These are phyloP conservation scores for Leccinum rimulosum DNA, from an alignment of 768 basidiomycete genomes.

Conservation along the genomic window DNA sequence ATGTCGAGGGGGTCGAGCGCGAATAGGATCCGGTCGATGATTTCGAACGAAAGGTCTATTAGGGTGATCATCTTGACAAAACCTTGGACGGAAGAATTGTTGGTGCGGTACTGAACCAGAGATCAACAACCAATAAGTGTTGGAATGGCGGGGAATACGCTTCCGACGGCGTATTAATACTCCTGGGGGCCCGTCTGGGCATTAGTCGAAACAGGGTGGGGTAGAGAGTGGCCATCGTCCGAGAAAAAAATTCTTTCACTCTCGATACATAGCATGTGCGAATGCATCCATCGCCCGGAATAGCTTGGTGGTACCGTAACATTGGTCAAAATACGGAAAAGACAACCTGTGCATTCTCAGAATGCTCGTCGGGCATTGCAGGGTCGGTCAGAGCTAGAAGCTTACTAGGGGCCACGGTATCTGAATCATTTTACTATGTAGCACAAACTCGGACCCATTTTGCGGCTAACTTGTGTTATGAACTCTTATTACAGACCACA, in stretches of 20 bases:
- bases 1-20: conserved; percentile 62
- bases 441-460: conserved; percentile 3
- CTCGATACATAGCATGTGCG: neutral
- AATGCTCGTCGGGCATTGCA: neutral
- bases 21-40: conserved; percentile 56
- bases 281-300: conserved; percentile 2
- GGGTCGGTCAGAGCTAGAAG: neutral
- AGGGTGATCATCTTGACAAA: conserved; percentile 20
- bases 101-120: neutral
- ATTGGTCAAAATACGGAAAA: neutral
- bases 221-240: conserved; percentile 10
- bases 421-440: too few relatives aligned
- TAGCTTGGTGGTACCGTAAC: neutral
- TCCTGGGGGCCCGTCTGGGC: neutral
- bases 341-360: neutral
- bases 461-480: neutral
- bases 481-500: neutral
- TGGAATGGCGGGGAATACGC: neutral
- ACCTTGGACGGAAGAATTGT: neutral
- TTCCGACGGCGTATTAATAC: conserved; percentile 10
- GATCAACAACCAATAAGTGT: neutral
- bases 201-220: conserved; percentile 17
- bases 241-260: conserved; percentile 30
- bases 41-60: conserved; percentile 51
- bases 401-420: conserved; percentile 3